Percentiles rank a stretch among this genome's conserved stretches.
phyloP scores from a whole-genome alignment of 345 rosid genomes.

The Hypericum perforatum region DNA sequence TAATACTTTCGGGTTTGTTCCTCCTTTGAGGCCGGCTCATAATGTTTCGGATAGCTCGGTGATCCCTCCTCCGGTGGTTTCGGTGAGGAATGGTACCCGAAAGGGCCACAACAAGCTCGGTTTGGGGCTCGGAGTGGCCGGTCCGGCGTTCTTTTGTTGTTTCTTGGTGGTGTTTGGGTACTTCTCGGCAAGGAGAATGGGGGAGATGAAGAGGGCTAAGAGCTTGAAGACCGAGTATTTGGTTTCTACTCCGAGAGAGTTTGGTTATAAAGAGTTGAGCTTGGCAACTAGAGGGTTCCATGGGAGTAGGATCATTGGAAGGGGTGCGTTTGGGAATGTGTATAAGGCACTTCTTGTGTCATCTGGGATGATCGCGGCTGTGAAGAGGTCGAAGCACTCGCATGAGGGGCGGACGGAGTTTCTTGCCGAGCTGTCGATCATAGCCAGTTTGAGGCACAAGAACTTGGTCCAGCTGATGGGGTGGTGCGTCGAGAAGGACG shows the following conservation, averaged over 20 bases:
- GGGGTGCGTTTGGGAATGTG: slow-evolving; percentile 83
- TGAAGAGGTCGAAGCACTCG: slow-evolving; percentile 72
- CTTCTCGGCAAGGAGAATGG: slow-evolving; percentile 54
- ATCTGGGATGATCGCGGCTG: slow-evolving; percentile 58
- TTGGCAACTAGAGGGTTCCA: slow-evolving; percentile 79
- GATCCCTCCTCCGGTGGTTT: slow-evolving; percentile 24
- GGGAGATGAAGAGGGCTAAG: slow-evolving; percentile 34
- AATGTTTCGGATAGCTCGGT: slow-evolving; percentile 69
- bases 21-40: slow-evolving; percentile 43
- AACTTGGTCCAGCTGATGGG: slow-evolving; percentile 81
- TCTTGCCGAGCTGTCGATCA: slow-evolving; percentile 68
- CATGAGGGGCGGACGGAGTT: slow-evolving; percentile 84
- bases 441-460: slow-evolving; percentile 91
- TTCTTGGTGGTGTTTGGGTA: slow-evolving; percentile 54
- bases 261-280: slow-evolving; percentile 62
- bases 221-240: slow-evolving; percentile 48
- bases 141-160: slow-evolving; percentile 54
- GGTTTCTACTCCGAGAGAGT: slow-evolving; percentile 61
- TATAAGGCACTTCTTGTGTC: slow-evolving; percentile 58
- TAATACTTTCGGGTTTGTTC: slow-evolving; percentile 43
- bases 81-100: slow-evolving; percentile 25
- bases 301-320: slow-evolving; percentile 67
- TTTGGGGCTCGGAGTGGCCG: slow-evolving; percentile 69
- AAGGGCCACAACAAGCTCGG: slow-evolving; percentile 39
- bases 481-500: slow-evolving; percentile 87